Percentiles rank a stretch among this genome's conserved stretches.
phyloP scores from a whole-genome alignment of 2,329 filamentous ascomycete species.

The Gnomoniopsis sp. region DNA sequence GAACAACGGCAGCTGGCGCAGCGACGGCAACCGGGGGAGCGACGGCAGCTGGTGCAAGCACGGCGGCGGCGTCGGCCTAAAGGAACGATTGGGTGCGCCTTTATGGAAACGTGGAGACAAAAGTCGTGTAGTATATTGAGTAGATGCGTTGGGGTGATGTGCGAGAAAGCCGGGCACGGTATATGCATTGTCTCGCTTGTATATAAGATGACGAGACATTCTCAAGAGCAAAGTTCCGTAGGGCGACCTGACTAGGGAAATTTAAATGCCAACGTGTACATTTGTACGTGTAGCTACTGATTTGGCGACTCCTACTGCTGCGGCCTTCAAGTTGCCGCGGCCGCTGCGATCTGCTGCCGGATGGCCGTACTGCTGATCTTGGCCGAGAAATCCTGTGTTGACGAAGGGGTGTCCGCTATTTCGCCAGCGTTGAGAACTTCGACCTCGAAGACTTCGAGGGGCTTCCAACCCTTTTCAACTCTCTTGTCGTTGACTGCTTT shows the following conservation, averaged over 20 bases:
- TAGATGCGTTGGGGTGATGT: too few species aligned
- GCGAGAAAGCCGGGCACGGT: too few species aligned
- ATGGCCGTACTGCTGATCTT: slow-evolving; percentile 95
- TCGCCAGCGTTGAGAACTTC: slow-evolving; percentile 75
- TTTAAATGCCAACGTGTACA: background rate
- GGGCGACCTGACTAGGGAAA: background rate
- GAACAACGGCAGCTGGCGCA: background rate
- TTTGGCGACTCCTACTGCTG: background rate
- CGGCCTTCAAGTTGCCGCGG: slow-evolving; percentile 6
- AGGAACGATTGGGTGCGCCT: too few species aligned
- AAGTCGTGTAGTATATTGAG: too few species aligned
- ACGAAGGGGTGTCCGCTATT: slow-evolving; percentile 38
- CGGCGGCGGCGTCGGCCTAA: too few species aligned
- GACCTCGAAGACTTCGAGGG: slow-evolving; percentile 80
- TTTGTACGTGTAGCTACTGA: background rate
- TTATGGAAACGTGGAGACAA: too few species aligned
- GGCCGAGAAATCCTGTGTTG: slow-evolving; percentile 62
- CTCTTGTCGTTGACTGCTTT: slow-evolving; percentile 83
- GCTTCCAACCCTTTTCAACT: slow-evolving; percentile 68
- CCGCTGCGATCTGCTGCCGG: slow-evolving; percentile 45
- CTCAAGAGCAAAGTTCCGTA: background rate
- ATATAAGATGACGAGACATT: background rate
- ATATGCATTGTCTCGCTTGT: too few species aligned
- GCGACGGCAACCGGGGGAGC: too few species aligned
- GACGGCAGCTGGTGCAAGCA: too few species aligned